phyloP scores from a whole-genome alignment of 768 basidiomycete genomes.

The Lentinula aciculospora region DNA sequence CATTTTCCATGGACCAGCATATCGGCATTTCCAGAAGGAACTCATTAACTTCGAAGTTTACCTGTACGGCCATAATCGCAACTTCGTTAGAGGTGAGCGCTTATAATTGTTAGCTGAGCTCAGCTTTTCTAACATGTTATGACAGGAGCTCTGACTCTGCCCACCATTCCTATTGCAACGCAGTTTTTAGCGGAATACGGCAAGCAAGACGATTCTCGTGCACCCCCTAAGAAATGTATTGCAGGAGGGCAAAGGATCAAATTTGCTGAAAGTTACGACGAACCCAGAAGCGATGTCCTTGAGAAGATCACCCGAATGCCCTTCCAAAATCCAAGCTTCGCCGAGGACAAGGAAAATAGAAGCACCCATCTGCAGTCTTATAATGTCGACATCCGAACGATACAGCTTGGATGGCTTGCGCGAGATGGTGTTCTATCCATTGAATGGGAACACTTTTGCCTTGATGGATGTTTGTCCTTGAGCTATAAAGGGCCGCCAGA shows the following conservation, averaged over 20 bases:
- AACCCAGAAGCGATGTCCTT: constrained; percentile 27
- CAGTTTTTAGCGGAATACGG: constrained; percentile 40
- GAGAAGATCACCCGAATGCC: constrained; percentile 30
- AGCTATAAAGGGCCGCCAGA: neutral
- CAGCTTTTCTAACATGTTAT: neutral
- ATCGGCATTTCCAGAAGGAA: constrained; percentile 17
- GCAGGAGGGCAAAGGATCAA: constrained; percentile 20
- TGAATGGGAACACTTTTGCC: constrained; percentile 43
- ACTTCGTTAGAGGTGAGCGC: constrained; percentile 1
- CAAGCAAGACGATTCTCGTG: constrained; percentile 1
- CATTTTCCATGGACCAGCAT: constrained; percentile 40
- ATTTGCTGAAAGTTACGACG: constrained; percentile 24
- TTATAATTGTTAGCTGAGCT: constrained; percentile 27
- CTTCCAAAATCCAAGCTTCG: constrained; percentile 33
- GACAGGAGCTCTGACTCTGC: constrained; percentile 41
- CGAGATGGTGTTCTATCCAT: constrained; percentile 52
- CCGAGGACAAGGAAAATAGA: constrained; percentile 20
- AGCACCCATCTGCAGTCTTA: constrained; percentile 22
- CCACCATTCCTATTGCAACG: constrained; percentile 29
- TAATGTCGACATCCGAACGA: constrained; percentile 23
- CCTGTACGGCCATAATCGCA: constrained; percentile 32
- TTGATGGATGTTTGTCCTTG: neutral
- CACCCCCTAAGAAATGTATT: neutral
- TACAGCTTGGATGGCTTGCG: constrained; percentile 63
- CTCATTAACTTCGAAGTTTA: constrained; percentile 50